These are phyloP conservation scores for Kwoniella bestiolae DNA, from an alignment of 768 basidiomycete genomes.

Conservation along the genomic window DNA sequence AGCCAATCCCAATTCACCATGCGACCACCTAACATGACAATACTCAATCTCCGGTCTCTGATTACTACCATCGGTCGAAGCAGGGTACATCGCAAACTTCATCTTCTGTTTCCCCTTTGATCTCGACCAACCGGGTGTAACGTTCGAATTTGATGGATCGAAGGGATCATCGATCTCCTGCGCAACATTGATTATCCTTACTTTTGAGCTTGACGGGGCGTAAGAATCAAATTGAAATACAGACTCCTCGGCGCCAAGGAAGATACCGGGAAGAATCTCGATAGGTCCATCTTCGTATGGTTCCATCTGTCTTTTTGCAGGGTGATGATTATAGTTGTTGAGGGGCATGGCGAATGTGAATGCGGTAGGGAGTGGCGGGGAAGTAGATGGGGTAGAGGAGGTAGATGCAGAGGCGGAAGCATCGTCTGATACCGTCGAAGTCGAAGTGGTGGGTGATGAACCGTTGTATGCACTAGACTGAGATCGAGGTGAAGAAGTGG, in stretches of 20 bases:
- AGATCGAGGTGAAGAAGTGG: conserved; percentile 13
- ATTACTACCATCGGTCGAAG: conserved; percentile 3
- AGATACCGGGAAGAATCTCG: conserved; percentile 53
- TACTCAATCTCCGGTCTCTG: conserved; percentile 43
- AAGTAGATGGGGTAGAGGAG: conserved; percentile 27
- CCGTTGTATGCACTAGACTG: neutral
- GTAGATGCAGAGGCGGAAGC: conserved; percentile 22
- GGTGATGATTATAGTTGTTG: neutral
- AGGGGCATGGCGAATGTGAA: conserved; percentile 21
- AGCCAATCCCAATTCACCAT: conserved; percentile 53
- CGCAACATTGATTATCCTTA: conserved; percentile 55
- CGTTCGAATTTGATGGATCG: neutral
- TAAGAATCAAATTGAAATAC: conserved; percentile 32
- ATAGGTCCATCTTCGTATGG: conserved; percentile 53
- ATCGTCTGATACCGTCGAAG: conserved; percentile 16
- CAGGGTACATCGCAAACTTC: conserved; percentile 25
- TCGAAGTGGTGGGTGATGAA: conserved; percentile 26
- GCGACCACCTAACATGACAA: conserved; percentile 53
- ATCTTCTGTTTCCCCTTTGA: conserved; percentile 43
- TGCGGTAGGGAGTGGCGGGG: conserved; percentile 27
- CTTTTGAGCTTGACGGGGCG: conserved; percentile 17
- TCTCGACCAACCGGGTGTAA: conserved; percentile 13
- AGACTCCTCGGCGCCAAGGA: conserved; percentile 52
- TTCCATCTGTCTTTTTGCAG: conserved; percentile 7
- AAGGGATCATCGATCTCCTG: conserved; percentile 54